Conservation (phyloP, 2,329 filamentous ascomycete genomes). For the Graphium sp. region DNA sequence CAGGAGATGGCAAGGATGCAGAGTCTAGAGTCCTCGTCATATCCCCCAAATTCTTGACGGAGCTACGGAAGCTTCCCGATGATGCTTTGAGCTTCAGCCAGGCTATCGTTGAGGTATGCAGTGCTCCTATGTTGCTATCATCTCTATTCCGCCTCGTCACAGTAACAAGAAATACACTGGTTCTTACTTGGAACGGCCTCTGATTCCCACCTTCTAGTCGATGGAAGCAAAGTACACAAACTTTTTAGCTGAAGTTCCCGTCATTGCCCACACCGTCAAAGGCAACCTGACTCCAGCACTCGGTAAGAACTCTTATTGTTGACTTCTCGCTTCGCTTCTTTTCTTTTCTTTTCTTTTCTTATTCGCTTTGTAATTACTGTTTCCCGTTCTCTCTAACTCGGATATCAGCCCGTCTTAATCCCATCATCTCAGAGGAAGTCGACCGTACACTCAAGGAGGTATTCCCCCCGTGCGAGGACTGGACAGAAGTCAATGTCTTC, state of each 20-base stretch:
- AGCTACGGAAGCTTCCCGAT: constrained; percentile 15
- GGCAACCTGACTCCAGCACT: constrained; percentile 15
- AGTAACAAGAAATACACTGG: too few species aligned
- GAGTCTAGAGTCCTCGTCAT: constrained; percentile 12
- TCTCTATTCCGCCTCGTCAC: background rate
- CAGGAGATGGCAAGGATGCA: constrained; percentile 3
- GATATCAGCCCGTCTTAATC: constrained; percentile 15
- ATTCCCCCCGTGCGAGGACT: constrained; percentile 18
- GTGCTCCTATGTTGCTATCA: background rate
- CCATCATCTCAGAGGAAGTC: constrained; percentile 19
- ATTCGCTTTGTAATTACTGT: background rate
- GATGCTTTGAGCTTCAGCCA: constrained; percentile 12
- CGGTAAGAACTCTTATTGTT: constrained; percentile 7
- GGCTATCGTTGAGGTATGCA: constrained; percentile 11
- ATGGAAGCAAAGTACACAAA: constrained; percentile 17
- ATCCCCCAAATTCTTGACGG: constrained; percentile 12
- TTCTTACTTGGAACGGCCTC: background rate
- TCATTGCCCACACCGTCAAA: constrained; percentile 14
- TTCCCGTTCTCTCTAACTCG: too few species aligned
- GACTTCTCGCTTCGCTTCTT: too few species aligned
- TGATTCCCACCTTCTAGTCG: constrained; percentile 6
- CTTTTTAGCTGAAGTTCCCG: constrained; percentile 9
- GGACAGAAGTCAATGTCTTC: constrained; percentile 22
- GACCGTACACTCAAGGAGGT: constrained; percentile 13
- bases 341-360: background rate